Base-by-base conservation (phyloP, 2,329 filamentous ascomycete genomes). In the Thelonectria discophora region DNA sequence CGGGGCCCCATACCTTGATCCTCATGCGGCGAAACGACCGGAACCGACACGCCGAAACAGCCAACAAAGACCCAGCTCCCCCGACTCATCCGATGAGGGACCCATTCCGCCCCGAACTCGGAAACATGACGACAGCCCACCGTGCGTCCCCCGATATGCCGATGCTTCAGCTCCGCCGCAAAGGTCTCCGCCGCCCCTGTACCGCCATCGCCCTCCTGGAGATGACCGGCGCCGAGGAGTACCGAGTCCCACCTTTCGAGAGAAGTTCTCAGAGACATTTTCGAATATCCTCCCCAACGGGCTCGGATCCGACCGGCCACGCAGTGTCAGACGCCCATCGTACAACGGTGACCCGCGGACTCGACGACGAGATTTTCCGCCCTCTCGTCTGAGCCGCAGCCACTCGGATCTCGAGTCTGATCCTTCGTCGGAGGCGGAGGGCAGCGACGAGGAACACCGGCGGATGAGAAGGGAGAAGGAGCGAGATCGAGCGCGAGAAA, bases 231-330 rank as follows among this genome's bases (percentile, higher is more conserved):
- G 76, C 53, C 73, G 76, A 20, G 74, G 72, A 55, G 72, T 73
- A 10, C 74, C 73, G 4, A 79, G 77, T 30, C 74, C 80, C 2
- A 75, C 79, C n/a, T 60, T 82, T 43, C 76, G 77, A 40, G 79
- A 81, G 11, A 83, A 81, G 51, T 50, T 83, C 27, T 74, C 74
- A 32, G 81, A 83, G 34, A 83, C 80, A 21, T 71, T 84, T 10
- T 74, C 79, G 2, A 78, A 73, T 7, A 77, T 84, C 5, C 67
- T 84, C 2, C 79, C 80, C 1, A 76, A 75, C 39, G 74, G 75
- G 2, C 68, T 75, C 2, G 68, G 68, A 0, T 62, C 70, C 3
- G 78, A 81, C 34, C 68, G 77, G 17, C 74, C 77, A 5, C 75
- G 80, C 18, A 77, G 74, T 52, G 72, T 74, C 27, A 76, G 77